Base-by-base conservation (phyloP, 306 rosid species). In the Fagus crenata region DNA sequence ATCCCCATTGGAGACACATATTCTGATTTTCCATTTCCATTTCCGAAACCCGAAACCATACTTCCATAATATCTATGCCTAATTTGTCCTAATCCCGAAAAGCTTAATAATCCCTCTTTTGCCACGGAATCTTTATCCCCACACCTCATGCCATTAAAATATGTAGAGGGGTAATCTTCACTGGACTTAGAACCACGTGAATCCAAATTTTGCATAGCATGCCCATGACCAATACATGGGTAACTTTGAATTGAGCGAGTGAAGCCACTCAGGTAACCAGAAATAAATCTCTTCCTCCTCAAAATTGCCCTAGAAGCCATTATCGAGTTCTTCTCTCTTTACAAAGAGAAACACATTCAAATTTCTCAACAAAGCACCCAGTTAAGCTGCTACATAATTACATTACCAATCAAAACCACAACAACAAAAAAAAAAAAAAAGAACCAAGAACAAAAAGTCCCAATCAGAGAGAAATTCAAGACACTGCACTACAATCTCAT, bases 291-390 rank as follows among this genome's bases (percentile, higher is more conserved):
- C 56, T 76, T 91, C 78, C 90, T 83, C 67, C 91, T 83, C 69
- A 89, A 69, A 80, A 93, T 81, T 39, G 93, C 89, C 81, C 81
- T 79, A 1, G 87, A 85, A 31, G 96, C 93, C 97, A 91, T 93
- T 77, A 17, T 65, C 28, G 7, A 74, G 74, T 46, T 74, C 35
- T 40, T 33, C 8, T 49, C 7, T 31, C 76, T 77, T 46, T 80
- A 65, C 39, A 41, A 64, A 31, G 69, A 46, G 67, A 53, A 15
- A 15, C 68, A 39, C 40, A 71, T 81, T 60, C 68, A 67, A 65
- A 81, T 77, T 73, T 72, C 71, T 42, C 58, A 43, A 61, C n/a
- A 76, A 55, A 32, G 7, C 51, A 73, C 51, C 4, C n/a, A 41
- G 60, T 55, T 63, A 37, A 63, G 63, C 73, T 49, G 75, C 71